Conservation (phyloP, 352 stramenopile species). For the Phytophthora rubi region DNA sequence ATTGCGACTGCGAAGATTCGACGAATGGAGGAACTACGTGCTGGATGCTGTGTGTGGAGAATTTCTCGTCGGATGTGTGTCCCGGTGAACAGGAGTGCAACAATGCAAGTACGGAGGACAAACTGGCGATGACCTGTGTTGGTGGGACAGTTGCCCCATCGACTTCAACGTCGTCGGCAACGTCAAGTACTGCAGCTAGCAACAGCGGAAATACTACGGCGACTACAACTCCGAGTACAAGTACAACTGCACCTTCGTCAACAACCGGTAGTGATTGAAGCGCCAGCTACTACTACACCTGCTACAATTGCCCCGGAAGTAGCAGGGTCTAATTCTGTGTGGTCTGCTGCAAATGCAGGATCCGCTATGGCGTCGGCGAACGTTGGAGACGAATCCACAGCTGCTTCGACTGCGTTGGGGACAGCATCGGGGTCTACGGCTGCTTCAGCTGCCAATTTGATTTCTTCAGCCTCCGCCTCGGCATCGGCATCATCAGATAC, state of each 20-base stretch:
- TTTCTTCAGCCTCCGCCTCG: constrained; percentile 8
- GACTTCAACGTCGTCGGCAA: constrained; percentile 5
- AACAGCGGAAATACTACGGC: neutral
- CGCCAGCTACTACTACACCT: constrained; percentile 8
- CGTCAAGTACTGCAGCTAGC: constrained; percentile 7
- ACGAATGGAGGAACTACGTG: constrained; percentile 43
- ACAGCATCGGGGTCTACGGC: constrained; percentile 11
- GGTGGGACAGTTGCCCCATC: constrained; percentile 36
- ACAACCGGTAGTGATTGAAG: constrained; percentile 11
- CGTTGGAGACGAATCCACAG: constrained; percentile 26
- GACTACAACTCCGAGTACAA: constrained; percentile 14
- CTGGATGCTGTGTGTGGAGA: constrained; percentile 71
- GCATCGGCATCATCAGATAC: constrained; percentile 21
- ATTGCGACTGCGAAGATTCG: constrained; percentile 50
- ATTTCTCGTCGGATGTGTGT: constrained; percentile 50
- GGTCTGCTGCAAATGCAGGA: constrained; percentile 41
- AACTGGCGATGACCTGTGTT: constrained; percentile 55
- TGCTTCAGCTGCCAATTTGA: constrained; percentile 17
- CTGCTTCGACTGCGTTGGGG: constrained; percentile 12
- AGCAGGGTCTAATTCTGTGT: constrained; percentile 33
- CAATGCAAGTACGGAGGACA: constrained; percentile 37
- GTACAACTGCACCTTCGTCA: constrained; percentile 5
- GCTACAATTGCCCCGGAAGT: constrained; percentile 4
- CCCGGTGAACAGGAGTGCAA: constrained; percentile 58
- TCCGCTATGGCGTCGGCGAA: constrained; percentile 27